Evolutionary conservation across 1,139 yeast species (phyloP).

Genomic region (Zygosaccharomyces sapae): DNA sequence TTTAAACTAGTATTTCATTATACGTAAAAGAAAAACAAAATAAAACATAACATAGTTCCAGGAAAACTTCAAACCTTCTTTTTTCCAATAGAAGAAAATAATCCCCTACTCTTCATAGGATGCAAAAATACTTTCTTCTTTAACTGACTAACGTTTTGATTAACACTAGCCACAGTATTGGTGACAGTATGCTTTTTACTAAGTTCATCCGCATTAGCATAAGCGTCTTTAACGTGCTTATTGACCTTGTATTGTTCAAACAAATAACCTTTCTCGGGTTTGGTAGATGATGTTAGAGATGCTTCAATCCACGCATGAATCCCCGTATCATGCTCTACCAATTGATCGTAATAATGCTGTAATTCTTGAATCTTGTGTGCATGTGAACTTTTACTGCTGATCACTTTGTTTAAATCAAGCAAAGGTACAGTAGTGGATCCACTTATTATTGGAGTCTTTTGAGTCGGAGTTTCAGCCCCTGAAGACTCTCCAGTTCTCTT

Average conservation of each 20-base stretch:
- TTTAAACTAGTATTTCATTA: constrained; percentile 1
- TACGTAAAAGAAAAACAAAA: constrained; percentile 2
- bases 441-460: not conserved
- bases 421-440: constrained; percentile 21
- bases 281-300: constrained; percentile 29
- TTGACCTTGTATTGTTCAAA: constrained; percentile 35
- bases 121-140: constrained; percentile 35
- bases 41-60: constrained; percentile 5
- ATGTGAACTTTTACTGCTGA: constrained; percentile 25
- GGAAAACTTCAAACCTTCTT: constrained; percentile 17
- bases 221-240: constrained; percentile 36
- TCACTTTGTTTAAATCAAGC: constrained; percentile 25
- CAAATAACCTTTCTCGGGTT: constrained; percentile 27
- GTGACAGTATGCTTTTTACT: constrained; percentile 33
- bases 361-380: constrained; percentile 26
- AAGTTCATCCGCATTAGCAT: constrained; percentile 36
- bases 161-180: constrained; percentile 35
- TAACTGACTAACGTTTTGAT: constrained; percentile 36
- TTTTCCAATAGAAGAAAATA: constrained; percentile 36
- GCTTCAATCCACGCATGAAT: constrained; percentile 34
- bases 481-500: constrained; percentile 6
- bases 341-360: constrained; percentile 20
- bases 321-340: constrained; percentile 30
- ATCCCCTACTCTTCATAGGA: constrained; percentile 35
- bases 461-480: not conserved